Conservation (phyloP, 768 basidiomycete species). For the Trametes cubensis region DNA sequence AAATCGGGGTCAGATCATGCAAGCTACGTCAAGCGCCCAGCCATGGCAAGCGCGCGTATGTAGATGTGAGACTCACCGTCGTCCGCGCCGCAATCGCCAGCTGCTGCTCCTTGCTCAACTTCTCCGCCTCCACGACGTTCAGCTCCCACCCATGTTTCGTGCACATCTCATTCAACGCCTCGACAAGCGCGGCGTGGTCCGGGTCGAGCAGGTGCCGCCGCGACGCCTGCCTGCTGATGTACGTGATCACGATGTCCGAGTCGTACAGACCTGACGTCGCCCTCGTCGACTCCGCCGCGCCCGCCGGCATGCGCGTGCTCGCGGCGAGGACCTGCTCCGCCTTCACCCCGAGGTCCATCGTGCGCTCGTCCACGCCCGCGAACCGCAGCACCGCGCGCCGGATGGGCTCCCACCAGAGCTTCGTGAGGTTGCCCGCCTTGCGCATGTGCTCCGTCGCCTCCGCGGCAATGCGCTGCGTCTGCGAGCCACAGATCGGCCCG, state of each 20-base stretch:
- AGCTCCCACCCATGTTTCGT: conserved; percentile 56
- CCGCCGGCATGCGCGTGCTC: conserved; percentile 11
- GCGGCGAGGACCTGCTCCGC: conserved; percentile 20
- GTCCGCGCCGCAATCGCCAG: conserved; percentile 64
- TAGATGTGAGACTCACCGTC: conserved; percentile 51
- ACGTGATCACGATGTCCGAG: conserved; percentile 64
- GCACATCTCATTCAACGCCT: conserved; percentile 54
- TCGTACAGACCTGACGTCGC: conserved; percentile 21
- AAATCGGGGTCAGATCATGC: conserved; percentile 15
- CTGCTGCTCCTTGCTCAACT: conserved; percentile 75
- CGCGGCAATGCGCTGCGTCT: conserved; percentile 72
- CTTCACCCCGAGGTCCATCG: conserved; percentile 34
- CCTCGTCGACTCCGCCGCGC: conserved; percentile 25
- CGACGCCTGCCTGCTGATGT: conserved; percentile 69
- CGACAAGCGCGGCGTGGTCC: conserved; percentile 59
- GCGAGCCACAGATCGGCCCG: conserved; percentile 60
- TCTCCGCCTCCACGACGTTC: conserved; percentile 62
- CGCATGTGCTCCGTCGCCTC: conserved; percentile 63
- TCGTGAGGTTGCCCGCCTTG: conserved; percentile 35
- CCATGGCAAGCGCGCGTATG: not conserved
- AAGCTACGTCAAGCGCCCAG: not conserved
- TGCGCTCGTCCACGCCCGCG: conserved; percentile 49
- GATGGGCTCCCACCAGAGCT: conserved; percentile 82
- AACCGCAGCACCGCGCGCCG: conserved; percentile 67
- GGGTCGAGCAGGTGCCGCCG: conserved; percentile 54